Percentiles rank a stretch among this genome's conserved stretches.
These are phyloP conservation scores for Colletotrichum sp. DNA, from an alignment of 2,329 filamentous ascomycete species.

Conservation along the genomic window DNA sequence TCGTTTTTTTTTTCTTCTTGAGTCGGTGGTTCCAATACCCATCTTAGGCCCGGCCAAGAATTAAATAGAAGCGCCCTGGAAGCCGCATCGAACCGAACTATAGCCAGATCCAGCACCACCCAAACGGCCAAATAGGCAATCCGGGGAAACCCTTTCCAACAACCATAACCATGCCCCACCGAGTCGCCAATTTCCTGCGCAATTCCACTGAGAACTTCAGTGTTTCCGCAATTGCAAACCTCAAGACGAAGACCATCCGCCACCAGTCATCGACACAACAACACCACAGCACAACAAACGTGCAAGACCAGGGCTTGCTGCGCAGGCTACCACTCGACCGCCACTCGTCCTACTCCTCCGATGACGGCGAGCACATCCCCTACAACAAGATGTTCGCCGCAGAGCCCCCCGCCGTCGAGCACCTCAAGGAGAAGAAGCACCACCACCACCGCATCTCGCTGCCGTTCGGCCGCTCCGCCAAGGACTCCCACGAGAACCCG, in stretches of 20 bases:
- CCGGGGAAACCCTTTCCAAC: background rate
- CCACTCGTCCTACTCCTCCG: slow-evolving; percentile 20
- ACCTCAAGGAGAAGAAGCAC: slow-evolving; percentile 38
- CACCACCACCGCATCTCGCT: slow-evolving; percentile 41
- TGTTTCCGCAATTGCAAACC: slow-evolving; percentile 43
- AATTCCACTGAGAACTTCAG: slow-evolving; percentile 54
- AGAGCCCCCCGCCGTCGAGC: slow-evolving; percentile 20
- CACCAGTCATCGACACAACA: slow-evolving; percentile 21
- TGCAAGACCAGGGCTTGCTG: slow-evolving; percentile 10
- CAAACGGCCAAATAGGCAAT: background rate
- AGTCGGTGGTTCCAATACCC: slow-evolving; percentile 12
- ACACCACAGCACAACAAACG: background rate
- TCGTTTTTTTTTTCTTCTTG: background rate
- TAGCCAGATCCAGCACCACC: background rate
- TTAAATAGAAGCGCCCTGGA: slow-evolving; percentile 5
- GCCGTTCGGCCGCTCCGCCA: slow-evolving; percentile 38
- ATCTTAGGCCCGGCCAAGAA: slow-evolving; percentile 12
- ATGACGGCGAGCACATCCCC: slow-evolving; percentile 21
- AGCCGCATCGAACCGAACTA: background rate
- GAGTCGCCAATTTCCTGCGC: slow-evolving; percentile 62
- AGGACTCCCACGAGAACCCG: slow-evolving; percentile 43
- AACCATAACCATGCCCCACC: slow-evolving; percentile 56
- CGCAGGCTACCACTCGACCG: slow-evolving; percentile 11
- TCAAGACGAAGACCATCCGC: slow-evolving; percentile 50
- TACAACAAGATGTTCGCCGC: slow-evolving; percentile 20